Evolutionary conservation across 2,329 filamentous ascomycete genomes (phyloP).

Genomic region (Aureobasidium uvarum): DNA sequence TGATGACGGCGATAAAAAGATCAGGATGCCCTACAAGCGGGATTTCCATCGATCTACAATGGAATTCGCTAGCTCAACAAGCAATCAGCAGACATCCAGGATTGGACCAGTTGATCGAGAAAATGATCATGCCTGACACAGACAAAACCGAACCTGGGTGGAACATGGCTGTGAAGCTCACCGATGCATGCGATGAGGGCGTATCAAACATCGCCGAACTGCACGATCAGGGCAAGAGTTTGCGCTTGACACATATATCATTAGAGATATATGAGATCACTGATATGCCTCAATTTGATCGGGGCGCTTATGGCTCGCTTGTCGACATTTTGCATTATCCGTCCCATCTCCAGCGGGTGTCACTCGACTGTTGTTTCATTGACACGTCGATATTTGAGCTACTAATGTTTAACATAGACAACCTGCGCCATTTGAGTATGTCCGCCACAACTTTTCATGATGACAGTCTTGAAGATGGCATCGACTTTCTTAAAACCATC

Average conservation of each 20-base stretch:
- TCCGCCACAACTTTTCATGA: neutral
- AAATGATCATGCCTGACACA: neutral
- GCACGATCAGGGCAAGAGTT: neutral
- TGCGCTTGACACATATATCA: neutral
- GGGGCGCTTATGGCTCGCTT: neutral
- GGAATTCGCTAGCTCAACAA: neutral
- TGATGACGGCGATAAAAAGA: neutral
- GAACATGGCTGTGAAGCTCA: neutral
- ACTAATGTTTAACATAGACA: neutral
- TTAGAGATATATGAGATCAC: neutral
- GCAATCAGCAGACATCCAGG: neutral
- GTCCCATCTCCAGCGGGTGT: neutral
- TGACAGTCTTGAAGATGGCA: neutral
- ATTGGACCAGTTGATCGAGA: neutral
- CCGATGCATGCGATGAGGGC: neutral
- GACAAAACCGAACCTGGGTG: neutral
- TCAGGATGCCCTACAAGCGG: neutral
- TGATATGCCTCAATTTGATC: neutral
- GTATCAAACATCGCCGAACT: neutral
- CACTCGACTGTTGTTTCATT: neutral
- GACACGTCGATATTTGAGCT: neutral
- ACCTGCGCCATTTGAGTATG: conserved; percentile 4
- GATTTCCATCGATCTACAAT: neutral
- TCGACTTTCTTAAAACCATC: neutral
- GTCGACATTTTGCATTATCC: neutral